These are phyloP conservation scores for Eudorina sp. DNA, from an alignment of 139 green algal species.

Conservation along the genomic window DNA sequence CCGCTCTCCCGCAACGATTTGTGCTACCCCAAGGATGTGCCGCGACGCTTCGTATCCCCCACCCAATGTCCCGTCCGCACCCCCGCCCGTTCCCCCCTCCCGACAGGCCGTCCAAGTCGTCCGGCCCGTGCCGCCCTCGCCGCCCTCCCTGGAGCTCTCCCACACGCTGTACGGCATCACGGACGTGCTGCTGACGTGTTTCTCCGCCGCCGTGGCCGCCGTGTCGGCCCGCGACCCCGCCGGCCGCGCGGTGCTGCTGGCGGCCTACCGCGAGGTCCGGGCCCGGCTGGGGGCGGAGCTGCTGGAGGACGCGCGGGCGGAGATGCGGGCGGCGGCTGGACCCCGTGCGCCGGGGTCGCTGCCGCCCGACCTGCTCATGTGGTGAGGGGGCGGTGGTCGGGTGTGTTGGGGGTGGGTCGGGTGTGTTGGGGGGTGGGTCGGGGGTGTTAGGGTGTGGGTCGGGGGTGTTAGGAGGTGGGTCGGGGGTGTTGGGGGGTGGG, in stretches of 20 bases:
- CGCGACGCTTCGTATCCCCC: too few species aligned
- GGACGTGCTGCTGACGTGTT: conserved; percentile 54
- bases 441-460: too few species aligned
- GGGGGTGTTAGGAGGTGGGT: too few species aligned
- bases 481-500: too few species aligned
- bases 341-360: background rate
- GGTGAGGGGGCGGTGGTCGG: too few species aligned
- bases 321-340: conserved; percentile 26
- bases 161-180: conserved; percentile 45
- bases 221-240: background rate
- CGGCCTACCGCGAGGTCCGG: conserved; percentile 35
- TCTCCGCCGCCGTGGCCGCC: conserved; percentile 31
- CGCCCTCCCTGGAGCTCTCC: conserved; percentile 34
- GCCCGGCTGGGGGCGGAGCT: background rate
- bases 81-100: background rate
- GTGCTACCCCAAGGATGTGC: too few species aligned
- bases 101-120: conserved; percentile 19
- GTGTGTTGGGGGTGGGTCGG: too few species aligned
- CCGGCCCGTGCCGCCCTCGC: background rate
- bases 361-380: conserved; percentile 13
- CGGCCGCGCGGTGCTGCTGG: background rate
- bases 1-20: too few species aligned
- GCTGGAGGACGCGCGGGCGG: conserved; percentile 42
- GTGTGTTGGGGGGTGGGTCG: too few species aligned
- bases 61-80: background rate